phyloP scores from a whole-genome alignment of 192 early-diverging fungal species.

The Coemansia sp. region DNA sequence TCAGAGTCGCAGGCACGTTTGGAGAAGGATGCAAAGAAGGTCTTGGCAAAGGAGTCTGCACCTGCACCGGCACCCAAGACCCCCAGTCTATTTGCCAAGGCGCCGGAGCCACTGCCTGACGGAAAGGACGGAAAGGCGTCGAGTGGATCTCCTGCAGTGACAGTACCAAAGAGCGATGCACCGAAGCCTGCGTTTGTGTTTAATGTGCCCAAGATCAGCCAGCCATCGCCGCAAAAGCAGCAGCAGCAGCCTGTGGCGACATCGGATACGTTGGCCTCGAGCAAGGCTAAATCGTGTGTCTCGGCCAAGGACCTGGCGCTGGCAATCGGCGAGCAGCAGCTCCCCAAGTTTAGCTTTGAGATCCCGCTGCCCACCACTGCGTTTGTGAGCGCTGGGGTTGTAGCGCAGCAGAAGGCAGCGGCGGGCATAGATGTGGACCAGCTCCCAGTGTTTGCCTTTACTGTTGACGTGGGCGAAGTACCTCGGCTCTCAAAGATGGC shows the following conservation, averaged over 20 bases:
- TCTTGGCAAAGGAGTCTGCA: neutral
- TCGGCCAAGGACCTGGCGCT: neutral
- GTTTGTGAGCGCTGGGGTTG: neutral
- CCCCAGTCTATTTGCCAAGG: conserved; percentile 1
- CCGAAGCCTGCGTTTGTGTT: neutral
- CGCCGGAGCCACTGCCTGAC: conserved; percentile 3
- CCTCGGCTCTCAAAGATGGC: too few relatives aligned
- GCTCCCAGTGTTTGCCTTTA: conserved; percentile 2
- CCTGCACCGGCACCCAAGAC: conserved; percentile 8
- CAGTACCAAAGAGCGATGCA: neutral
- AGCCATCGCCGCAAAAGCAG: too few relatives aligned
- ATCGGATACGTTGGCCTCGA: too few relatives aligned
- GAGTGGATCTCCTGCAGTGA: neutral
- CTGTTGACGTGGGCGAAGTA: neutral
- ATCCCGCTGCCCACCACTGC: neutral
- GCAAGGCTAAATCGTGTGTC: too few relatives aligned
- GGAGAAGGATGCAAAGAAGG: neutral
- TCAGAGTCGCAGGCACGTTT: neutral
- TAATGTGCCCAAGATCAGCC: too few relatives aligned
- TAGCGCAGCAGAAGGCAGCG: neutral
- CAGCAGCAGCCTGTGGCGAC: too few relatives aligned
- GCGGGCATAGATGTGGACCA: conserved; percentile 1
- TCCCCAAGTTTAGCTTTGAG: conserved; percentile 11
- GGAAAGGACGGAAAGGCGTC: too few relatives aligned
- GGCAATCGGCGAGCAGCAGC: conserved; percentile 5